Evolutionary conservation across 805 yeast species (phyloP), one percentile per base, ranked within the genome.

Genomic region (Sungouiella blattae): DNA sequence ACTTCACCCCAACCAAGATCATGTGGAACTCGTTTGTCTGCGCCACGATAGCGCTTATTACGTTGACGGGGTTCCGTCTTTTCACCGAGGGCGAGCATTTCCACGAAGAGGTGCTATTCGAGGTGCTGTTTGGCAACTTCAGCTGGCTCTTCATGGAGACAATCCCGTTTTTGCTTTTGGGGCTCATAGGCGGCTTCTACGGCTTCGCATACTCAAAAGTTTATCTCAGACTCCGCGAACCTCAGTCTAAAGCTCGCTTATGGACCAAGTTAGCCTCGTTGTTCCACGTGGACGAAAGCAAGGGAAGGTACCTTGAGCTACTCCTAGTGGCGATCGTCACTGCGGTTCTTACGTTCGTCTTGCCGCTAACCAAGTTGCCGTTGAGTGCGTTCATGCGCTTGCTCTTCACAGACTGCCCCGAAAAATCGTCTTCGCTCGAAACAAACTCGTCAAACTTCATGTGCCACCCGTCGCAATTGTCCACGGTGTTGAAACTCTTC

Each of bases 21-120:
- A 75, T 87, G 79, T 87, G 95, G 96, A 80, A 79, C 47, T 77
- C 88, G 5, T 87, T 87, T 58, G 82, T 85, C 3, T 78, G 87
- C 47, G 81, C 95, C 1, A 83, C 87, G 47, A 63, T 81, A 8
- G 81, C 87, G 1, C 81, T 83, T 11, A 73, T 83, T 2, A 68
- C 83, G 0, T 55, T 86, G 18, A 55, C 57, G 4, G 71, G 70
- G 4, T 63, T 65, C 37, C 56, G 54, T 39, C 47, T 58, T 16
- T 61, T 67, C 34, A 63, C 72, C 2, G 67, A 65, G 21, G 73
- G 73, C 7, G 43, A 46, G 12, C 52, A 63, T 48, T 67, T 61
- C 43, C 39, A 45, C 26, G 78, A 78, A 33, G 70, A 77, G n/a
- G 64, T 71, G 32, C 52, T 66, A 20, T 73, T 83, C 32, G 80